Evolutionary conservation across 768 basidiomycete genomes (phyloP).

Genomic region (Lactifluus volemus): DNA sequence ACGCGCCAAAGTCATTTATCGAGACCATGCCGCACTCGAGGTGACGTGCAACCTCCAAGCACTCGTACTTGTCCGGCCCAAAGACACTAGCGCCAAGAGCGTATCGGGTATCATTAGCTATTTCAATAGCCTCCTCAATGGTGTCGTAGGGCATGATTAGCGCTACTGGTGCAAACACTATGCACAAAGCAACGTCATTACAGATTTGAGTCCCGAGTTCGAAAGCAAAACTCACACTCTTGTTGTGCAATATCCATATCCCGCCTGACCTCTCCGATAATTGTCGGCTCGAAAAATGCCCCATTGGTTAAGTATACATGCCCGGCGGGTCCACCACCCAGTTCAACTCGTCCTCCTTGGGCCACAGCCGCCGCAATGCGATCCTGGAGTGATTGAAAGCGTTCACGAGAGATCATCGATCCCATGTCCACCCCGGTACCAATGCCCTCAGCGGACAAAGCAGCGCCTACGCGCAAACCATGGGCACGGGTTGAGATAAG

Average conservation of each 20-base stretch:
- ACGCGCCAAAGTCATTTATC: conserved; percentile 89
- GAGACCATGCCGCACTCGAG: conserved; percentile 97
- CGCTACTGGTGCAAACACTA: conserved; percentile 92
- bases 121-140: conserved; percentile 75
- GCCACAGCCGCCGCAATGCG: conserved; percentile 59
- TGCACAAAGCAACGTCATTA: not conserved
- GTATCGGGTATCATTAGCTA: conserved; percentile 83
- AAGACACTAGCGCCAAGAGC: conserved; percentile 94
- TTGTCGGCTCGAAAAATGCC: conserved; percentile 79
- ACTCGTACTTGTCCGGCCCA: conserved; percentile 73
- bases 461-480: conserved; percentile 71
- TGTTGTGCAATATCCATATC: conserved; percentile 69
- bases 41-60: conserved; percentile 67
- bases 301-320: conserved; percentile 66
- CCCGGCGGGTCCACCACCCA: conserved; percentile 56
- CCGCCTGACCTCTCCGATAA: conserved; percentile 69
- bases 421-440: conserved; percentile 67
- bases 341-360: conserved; percentile 51
- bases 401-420: conserved; percentile 48
- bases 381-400: conserved; percentile 45
- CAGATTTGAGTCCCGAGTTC: not conserved
- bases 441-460: conserved; percentile 63
- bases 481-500: conserved; percentile 54
- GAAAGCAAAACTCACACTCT: conserved; percentile 52
- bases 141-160: conserved; percentile 77